A percentile compares a stretch with the other conserved stretches of the same genome.
These are phyloP conservation scores for Chlorophyllum brunneum DNA, from an alignment of 768 basidiomycete genomes.

Conservation along the genomic window DNA sequence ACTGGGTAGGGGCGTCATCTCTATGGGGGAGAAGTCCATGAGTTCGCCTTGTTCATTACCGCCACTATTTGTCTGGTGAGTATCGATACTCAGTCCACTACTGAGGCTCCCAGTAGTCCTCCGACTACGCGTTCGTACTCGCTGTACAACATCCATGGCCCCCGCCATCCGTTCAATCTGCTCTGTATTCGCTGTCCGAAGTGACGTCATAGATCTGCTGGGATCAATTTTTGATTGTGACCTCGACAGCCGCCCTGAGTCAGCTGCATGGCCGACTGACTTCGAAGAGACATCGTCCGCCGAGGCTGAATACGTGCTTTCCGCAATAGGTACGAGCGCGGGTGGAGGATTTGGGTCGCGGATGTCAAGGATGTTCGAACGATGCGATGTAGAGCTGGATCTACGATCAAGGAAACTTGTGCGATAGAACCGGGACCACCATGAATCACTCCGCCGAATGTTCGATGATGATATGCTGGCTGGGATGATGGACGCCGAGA, in stretches of 20 bases:
- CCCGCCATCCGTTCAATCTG: slow-evolving; percentile 63
- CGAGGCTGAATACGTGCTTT: slow-evolving; percentile 35
- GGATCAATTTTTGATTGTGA: slow-evolving; percentile 19
- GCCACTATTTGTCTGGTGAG: slow-evolving; percentile 14
- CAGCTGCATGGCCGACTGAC: slow-evolving; percentile 17
- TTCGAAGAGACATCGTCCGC: slow-evolving; percentile 16
- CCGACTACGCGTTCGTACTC: slow-evolving; percentile 30
- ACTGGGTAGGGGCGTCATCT: slow-evolving; percentile 17
- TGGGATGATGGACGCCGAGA: slow-evolving; percentile 4
- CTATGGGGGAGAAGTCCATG: slow-evolving; percentile 30
- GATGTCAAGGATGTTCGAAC: slow-evolving; percentile 42
- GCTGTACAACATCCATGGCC: slow-evolving; percentile 68
- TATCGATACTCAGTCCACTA: slow-evolving; percentile 28
- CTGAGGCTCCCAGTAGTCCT: slow-evolving; percentile 26
- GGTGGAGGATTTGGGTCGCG: slow-evolving; percentile 82
- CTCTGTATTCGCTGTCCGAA: slow-evolving; percentile 65
- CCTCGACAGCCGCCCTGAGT: background rate
- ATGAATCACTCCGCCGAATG: slow-evolving; percentile 64
- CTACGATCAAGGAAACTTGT: slow-evolving; percentile 63
- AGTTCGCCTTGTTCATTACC: slow-evolving; percentile 15
- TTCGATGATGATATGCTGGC: slow-evolving; percentile 31
- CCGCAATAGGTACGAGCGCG: slow-evolving; percentile 54
- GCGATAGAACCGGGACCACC: slow-evolving; percentile 76
- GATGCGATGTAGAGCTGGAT: slow-evolving; percentile 31
- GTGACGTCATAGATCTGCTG: slow-evolving; percentile 51